These are phyloP conservation scores for Pichia kudriavzevii DNA, from an alignment of 1,139 yeast genomes.

Conservation along the genomic window DNA sequence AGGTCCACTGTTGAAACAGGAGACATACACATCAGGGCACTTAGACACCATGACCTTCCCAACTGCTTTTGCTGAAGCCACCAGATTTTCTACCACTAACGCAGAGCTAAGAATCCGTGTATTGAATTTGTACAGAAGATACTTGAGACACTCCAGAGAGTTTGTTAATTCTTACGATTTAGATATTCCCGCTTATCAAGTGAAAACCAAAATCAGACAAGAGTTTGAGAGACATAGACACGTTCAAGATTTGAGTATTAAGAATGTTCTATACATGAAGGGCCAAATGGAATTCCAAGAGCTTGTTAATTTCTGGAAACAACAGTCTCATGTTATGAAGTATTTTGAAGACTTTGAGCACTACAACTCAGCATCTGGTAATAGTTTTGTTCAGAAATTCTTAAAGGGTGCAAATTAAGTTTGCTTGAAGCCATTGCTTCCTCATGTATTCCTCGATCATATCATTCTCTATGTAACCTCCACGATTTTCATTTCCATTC, in stretches of 20 bases:
- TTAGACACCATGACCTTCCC: slow-evolving; percentile 25
- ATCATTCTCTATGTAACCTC: too few relatives aligned
- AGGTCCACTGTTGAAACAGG: too few relatives aligned
- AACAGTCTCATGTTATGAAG: slow-evolving; percentile 77
- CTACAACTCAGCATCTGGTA: slow-evolving; percentile 41
- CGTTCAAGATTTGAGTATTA: slow-evolving; percentile 56
- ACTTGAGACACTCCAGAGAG: slow-evolving; percentile 49
- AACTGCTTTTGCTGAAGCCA: slow-evolving; percentile 80
- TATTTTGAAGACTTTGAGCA: slow-evolving; percentile 64
- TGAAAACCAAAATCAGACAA: slow-evolving; percentile 80
- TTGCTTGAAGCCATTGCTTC: background rate
- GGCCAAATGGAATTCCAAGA: slow-evolving; percentile 93
- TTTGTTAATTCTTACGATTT: slow-evolving; percentile 63
- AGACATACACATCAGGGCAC: background rate
- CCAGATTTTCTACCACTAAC: slow-evolving; percentile 56
- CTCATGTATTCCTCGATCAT: background rate
- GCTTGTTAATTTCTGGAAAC: slow-evolving; percentile 85
- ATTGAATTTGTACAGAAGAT: slow-evolving; percentile 65
- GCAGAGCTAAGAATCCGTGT: slow-evolving; percentile 61
- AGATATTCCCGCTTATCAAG: slow-evolving; percentile 75
- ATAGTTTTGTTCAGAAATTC: slow-evolving; percentile 64
- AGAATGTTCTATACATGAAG: slow-evolving; percentile 65
- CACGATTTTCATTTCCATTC: background rate
- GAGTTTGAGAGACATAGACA: slow-evolving; percentile 82
- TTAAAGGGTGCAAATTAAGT: slow-evolving; percentile 44